phyloP scores from a whole-genome alignment of 2,329 filamentous ascomycete genomes.

The Diaporthe eres region DNA sequence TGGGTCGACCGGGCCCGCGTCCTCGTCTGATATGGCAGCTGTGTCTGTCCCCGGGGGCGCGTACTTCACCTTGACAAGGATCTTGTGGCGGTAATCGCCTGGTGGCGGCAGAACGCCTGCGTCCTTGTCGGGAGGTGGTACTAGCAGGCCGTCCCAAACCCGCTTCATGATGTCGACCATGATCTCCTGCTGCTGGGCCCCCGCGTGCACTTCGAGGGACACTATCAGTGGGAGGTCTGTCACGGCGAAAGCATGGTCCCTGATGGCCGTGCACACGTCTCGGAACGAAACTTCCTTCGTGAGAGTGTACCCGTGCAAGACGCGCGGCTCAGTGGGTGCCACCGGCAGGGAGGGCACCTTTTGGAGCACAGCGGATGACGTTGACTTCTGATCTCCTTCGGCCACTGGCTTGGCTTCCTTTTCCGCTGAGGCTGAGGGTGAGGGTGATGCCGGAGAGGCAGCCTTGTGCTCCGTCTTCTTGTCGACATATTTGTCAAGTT shows the following conservation, averaged over 20 bases:
- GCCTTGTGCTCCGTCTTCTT: constrained; percentile 45
- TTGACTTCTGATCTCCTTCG: constrained; percentile 3
- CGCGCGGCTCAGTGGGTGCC: constrained; percentile 75
- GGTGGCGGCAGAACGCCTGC: constrained; percentile 74
- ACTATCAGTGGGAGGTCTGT: constrained; percentile 91
- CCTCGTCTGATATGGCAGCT: constrained; percentile 50
- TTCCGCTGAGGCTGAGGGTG: constrained; percentile 9
- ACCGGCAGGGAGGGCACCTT: constrained; percentile 44
- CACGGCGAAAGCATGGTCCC: constrained; percentile 81
- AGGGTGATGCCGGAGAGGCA: not conserved
- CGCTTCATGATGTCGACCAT: constrained; percentile 96
- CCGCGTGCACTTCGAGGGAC: constrained; percentile 92
- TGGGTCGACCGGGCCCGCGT: constrained; percentile 53
- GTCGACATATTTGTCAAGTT: constrained; percentile 53
- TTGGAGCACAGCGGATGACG: constrained; percentile 34
- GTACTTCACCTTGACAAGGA: constrained; percentile 87
- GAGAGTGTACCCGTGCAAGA: constrained; percentile 90
- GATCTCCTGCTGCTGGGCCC: constrained; percentile 82
- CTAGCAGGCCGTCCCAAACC: constrained; percentile 81
- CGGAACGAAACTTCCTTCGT: constrained; percentile 92
- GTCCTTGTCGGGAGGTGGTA: constrained; percentile 67
- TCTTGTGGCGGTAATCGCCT: constrained; percentile 79
- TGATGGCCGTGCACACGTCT: constrained; percentile 85
- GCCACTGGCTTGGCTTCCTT: constrained; percentile 12
- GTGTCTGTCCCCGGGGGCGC: constrained; percentile 57